Base-by-base conservation (phyloP, 1,284 basidiomycete genomes). In the Malassezia brasiliensis region DNA sequence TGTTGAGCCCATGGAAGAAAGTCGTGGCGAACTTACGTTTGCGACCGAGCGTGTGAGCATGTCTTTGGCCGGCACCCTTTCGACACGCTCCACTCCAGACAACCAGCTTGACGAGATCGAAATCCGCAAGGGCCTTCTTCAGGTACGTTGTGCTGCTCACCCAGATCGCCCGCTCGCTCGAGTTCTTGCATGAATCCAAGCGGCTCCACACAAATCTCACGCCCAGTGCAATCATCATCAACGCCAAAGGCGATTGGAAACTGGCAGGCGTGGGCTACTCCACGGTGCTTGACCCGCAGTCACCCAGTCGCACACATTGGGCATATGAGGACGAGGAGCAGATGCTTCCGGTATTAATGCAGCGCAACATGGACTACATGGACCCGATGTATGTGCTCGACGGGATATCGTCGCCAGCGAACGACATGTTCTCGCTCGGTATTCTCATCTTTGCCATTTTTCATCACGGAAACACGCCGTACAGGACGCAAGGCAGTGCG, bases 1-100 rank as follows among this genome's bases (percentile, higher is more conserved):
- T 82, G 90, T 94, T 25, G 93, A 99, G 76, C 91, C 93, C n/a
- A 78, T 96, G 41, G 91, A 96, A 76, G 93, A 98, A 74, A 87
- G 90, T 0, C 71, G 77, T 47, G 84, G 79, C 45, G 87, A 91
- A 65, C 78, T 96, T 44, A 83, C 86, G 19, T 98, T 96, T 68
- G 93, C 91, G 1, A 96, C 93, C 0, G 94, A 98, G 72, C 79
- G 63, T n/a, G 65, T 74, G 19, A 54, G 68, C 12, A 63, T 66
- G 5, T 52, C 61, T 2, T 46, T 68, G 0, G 58, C 59, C 0
- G 60, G 59, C 19, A 60, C 61, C n/a, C 40, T 67, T 10, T 50
- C 61, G 3, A 58, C 61, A 15, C 54, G 54, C 25, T 52, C 62
- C 32, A 22, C 56, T 31, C 63, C 61, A 31, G 56, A 60, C n/a